Conservation (phyloP, 2,329 filamentous ascomycete genomes). For the Alternaria panax region DNA sequence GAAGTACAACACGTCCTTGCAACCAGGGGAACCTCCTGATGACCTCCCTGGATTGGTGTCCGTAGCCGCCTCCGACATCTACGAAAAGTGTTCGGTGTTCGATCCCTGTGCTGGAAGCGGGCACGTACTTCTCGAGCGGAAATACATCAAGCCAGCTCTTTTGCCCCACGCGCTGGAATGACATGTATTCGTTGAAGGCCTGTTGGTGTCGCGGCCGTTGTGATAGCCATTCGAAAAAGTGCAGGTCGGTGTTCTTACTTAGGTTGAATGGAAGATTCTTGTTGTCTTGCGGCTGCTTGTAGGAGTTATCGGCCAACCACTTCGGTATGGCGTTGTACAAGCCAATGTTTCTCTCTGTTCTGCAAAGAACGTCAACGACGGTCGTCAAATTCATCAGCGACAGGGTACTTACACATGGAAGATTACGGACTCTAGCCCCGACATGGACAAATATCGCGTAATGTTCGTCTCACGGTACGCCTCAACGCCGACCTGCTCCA, state of each 20-base stretch:
- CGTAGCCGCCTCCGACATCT: slow-evolving; percentile 9
- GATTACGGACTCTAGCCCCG: slow-evolving; percentile 7
- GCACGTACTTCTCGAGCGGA: slow-evolving; percentile 5
- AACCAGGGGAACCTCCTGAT: slow-evolving; percentile 6
- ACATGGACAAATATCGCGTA: slow-evolving; percentile 6
- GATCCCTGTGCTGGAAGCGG: not conserved
- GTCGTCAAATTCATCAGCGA: too few relatives aligned
- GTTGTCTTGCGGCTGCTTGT: slow-evolving; percentile 10
- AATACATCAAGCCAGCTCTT: slow-evolving; percentile 14
- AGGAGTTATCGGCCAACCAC: slow-evolving; percentile 9
- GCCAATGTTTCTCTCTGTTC: slow-evolving; percentile 12
- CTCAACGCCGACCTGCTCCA: slow-evolving; percentile 10
- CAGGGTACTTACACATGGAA: slow-evolving; percentile 9
- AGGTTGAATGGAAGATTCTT: slow-evolving; percentile 9
- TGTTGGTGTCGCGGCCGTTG: slow-evolving; percentile 9
- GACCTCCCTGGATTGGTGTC: slow-evolving; percentile 7
- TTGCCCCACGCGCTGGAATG: slow-evolving; percentile 11
- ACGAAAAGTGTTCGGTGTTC: slow-evolving; percentile 5
- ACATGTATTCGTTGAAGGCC: slow-evolving; percentile 17
- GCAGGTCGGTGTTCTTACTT: slow-evolving; percentile 6
- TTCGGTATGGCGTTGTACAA: slow-evolving; percentile 11
- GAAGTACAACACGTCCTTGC: slow-evolving; percentile 6
- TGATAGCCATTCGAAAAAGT: slow-evolving; percentile 14
- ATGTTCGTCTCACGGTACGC: slow-evolving; percentile 5
- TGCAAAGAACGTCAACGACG: not conserved